phyloP scores from a whole-genome alignment of 768 basidiomycete genomes.

The Amanita exitialis region DNA sequence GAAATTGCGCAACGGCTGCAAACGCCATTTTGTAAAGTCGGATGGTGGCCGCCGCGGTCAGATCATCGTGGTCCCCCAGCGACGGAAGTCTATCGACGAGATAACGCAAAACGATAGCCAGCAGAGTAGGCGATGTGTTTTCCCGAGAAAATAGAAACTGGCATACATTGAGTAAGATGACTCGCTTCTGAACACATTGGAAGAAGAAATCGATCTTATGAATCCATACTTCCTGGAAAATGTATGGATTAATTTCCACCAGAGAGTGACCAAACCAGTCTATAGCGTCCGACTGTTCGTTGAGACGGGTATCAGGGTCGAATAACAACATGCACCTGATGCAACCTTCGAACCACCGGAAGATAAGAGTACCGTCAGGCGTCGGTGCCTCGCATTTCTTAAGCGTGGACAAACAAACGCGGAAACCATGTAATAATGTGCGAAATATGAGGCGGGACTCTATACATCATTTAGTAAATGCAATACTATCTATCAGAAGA shows the following conservation, averaged over 20 bases:
- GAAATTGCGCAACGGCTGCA: constrained; percentile 67
- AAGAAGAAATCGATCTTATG: constrained; percentile 89
- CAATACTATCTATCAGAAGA: neutral
- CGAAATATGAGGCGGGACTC: constrained; percentile 84
- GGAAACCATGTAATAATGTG: constrained; percentile 81
- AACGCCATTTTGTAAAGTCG: constrained; percentile 96
- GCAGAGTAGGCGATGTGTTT: constrained; percentile 63
- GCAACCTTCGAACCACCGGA: constrained; percentile 78
- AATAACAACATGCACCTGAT: constrained; percentile 81
- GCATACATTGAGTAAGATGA: constrained; percentile 73
- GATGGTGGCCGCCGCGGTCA: constrained; percentile 74
- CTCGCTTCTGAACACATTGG: constrained; percentile 64
- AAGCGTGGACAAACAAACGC: constrained; percentile 64
- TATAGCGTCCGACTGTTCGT: constrained; percentile 60
- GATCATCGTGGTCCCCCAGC: constrained; percentile 79
- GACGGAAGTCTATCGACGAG: constrained; percentile 73
- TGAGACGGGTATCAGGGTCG: constrained; percentile 57
- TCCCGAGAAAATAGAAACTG: constrained; percentile 79
- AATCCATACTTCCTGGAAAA: constrained; percentile 96
- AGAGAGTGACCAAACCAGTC: constrained; percentile 78
- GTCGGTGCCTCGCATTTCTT: constrained; percentile 71
- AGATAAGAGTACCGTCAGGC: constrained; percentile 81
- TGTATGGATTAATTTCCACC: constrained; percentile 77
- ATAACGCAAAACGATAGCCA: constrained; percentile 83
- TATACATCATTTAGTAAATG: constrained; percentile 20